A percentile compares a stretch with the other conserved stretches of the same genome.
Evolutionary conservation across 306 rosid species (phyloP).

Genomic region (Vigna reflexopilosa): DNA sequence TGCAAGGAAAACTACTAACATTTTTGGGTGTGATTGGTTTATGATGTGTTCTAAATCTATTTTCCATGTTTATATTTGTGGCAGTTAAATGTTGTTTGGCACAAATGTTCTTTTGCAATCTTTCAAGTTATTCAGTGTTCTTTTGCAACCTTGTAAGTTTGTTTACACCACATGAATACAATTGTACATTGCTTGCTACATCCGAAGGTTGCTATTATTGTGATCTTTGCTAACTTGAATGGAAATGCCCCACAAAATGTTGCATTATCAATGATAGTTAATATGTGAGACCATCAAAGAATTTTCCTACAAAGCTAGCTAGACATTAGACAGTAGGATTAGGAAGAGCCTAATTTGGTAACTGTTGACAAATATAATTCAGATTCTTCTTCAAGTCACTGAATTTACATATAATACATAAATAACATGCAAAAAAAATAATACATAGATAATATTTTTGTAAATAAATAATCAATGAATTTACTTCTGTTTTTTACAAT

Average conservation of each 20-base stretch:
- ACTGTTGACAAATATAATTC: too few species aligned
- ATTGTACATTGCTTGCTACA: conserved; percentile 4
- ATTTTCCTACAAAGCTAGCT: background rate
- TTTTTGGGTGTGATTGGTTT: background rate
- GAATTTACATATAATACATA: too few species aligned
- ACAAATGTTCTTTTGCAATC: background rate
- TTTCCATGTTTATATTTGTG: background rate
- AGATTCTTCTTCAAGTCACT: too few species aligned
- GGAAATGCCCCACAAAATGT: background rate
- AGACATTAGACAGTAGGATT: background rate
- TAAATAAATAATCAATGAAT: too few species aligned
- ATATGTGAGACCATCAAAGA: background rate
- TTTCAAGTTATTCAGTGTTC: background rate
- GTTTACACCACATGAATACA: background rate
- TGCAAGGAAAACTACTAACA: background rate
- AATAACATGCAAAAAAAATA: too few species aligned
- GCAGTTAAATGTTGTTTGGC: background rate
- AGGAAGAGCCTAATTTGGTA: background rate
- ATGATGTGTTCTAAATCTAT: background rate
- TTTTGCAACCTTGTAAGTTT: background rate
- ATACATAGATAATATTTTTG: too few species aligned
- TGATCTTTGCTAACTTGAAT: background rate
- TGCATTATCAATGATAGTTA: background rate
- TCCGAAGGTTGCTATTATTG: background rate
- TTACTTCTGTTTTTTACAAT: too few species aligned